These are phyloP conservation scores for Xylaria palmicola DNA, from an alignment of 495 filamentous ascomycete species.

Conservation along the genomic window DNA sequence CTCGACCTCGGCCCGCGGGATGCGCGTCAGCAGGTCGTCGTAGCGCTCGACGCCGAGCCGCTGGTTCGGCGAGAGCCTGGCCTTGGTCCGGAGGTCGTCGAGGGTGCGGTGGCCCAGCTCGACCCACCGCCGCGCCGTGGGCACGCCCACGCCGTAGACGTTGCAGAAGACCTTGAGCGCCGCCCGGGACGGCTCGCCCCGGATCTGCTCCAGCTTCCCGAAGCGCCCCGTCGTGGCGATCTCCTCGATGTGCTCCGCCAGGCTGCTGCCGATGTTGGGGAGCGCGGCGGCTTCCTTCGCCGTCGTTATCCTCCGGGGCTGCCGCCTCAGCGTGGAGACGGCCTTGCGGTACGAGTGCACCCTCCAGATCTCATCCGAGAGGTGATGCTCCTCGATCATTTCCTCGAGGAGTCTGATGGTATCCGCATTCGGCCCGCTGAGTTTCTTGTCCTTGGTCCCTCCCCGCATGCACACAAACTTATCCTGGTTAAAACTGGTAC, in stretches of 20 bases:
- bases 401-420: constrained; percentile 79
- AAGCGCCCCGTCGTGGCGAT: constrained; percentile 76
- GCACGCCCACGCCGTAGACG: constrained; percentile 76
- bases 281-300: constrained; percentile 66
- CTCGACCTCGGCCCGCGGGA: constrained; percentile 76
- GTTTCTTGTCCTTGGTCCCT: constrained; percentile 33
- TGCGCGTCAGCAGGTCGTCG: constrained; percentile 78
- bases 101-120: constrained; percentile 72
- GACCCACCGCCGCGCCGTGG: constrained; percentile 74
- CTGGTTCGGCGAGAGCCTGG: constrained; percentile 70
- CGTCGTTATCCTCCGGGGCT: constrained; percentile 63
- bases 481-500: constrained; percentile 25
- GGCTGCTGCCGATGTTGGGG: constrained; percentile 67
- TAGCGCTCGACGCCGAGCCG: constrained; percentile 77
- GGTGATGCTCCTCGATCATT: constrained; percentile 80
- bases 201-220: constrained; percentile 66
- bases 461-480: constrained; percentile 46
- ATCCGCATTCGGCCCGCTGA: constrained; percentile 60
- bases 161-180: constrained; percentile 67
- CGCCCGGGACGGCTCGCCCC: constrained; percentile 61
- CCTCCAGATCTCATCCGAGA: constrained; percentile 78
- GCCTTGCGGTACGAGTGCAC: constrained; percentile 76
- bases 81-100: constrained; percentile 65
- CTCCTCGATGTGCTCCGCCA: constrained; percentile 90
- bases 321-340: constrained; percentile 68